phyloP scores from a whole-genome alignment of 805 yeast species.

The Lipomyces yamadae region DNA sequence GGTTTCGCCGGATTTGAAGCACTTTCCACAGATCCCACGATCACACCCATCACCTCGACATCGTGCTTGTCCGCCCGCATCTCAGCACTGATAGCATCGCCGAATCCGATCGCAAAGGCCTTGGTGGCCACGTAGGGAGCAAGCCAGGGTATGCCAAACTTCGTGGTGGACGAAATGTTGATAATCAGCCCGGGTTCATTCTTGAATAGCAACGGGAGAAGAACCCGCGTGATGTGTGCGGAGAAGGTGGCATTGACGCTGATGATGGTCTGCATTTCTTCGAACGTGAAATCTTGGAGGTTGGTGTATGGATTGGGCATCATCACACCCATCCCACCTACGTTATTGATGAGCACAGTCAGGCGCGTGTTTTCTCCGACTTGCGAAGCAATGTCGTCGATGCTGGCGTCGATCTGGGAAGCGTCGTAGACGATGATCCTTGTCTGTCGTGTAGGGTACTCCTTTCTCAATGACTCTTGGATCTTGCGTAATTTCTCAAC shows the following conservation, averaged over 20 bases:
- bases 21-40: neutral
- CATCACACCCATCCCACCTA: constrained; percentile 1
- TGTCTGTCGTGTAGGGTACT: neutral
- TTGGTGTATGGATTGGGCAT: neutral
- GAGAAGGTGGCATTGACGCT: constrained; percentile 1
- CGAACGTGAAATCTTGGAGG: neutral
- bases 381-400: neutral
- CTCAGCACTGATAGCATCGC: neutral
- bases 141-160: constrained; percentile 1
- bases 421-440: neutral
- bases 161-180: neutral
- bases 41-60: neutral
- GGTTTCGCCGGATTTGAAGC: neutral
- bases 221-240: neutral
- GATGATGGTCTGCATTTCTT: neutral
- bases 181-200: neutral
- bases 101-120: constrained; percentile 3
- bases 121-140: neutral
- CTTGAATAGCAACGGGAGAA: neutral
- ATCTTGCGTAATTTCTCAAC: neutral
- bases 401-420: neutral
- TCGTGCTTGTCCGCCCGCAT: neutral
- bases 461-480: neutral
- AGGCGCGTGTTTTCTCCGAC: neutral
- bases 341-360: constrained; percentile 1